These are phyloP conservation scores for Grigorovia yakushimaensis DNA, from an alignment of 805 yeast genomes.

Conservation along the genomic window DNA sequence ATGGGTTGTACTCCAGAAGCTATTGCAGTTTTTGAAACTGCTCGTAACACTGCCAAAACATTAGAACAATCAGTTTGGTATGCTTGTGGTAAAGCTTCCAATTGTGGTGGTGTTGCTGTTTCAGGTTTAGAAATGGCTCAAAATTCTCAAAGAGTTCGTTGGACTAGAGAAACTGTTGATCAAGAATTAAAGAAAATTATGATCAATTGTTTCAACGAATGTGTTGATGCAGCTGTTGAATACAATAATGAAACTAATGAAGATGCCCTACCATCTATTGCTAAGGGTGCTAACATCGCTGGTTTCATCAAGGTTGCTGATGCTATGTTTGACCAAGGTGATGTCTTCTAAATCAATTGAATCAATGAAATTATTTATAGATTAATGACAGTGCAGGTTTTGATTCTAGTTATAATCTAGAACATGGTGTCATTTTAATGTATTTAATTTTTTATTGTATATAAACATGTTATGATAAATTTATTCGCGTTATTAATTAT, in stretches of 20 bases:
- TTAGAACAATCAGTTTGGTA: conserved; percentile 68
- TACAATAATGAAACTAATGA: conserved; percentile 54
- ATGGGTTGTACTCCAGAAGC: conserved; percentile 99
- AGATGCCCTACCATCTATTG: conserved; percentile 79
- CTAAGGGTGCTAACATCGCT: conserved; percentile 98
- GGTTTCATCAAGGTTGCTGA: conserved; percentile 98
- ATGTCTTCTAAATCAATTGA: conserved; percentile 32
- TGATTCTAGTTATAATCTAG: neutral
- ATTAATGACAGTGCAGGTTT: neutral
- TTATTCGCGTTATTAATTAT: neutral
- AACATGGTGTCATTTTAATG: neutral
- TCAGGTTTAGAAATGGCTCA: conserved; percentile 99
- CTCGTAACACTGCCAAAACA: conserved; percentile 40
- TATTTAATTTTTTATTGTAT: too few species aligned
- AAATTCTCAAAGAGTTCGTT: conserved; percentile 86
- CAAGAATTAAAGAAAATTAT: conserved; percentile 81
- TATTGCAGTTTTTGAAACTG: conserved; percentile 84
- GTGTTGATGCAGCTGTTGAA: conserved; percentile 76
- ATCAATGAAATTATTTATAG: too few species aligned
- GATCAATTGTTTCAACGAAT: conserved; percentile 86
- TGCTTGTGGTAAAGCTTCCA: conserved; percentile 99
- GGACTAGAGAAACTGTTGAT: conserved; percentile 93
- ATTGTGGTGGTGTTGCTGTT: conserved; percentile 99
- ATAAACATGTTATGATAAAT: neutral
- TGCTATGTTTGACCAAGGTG: conserved; percentile 98